Evolutionary conservation across 495 filamentous ascomycete genomes (phyloP).

Genomic region (Astrothelium macrocarpum): DNA sequence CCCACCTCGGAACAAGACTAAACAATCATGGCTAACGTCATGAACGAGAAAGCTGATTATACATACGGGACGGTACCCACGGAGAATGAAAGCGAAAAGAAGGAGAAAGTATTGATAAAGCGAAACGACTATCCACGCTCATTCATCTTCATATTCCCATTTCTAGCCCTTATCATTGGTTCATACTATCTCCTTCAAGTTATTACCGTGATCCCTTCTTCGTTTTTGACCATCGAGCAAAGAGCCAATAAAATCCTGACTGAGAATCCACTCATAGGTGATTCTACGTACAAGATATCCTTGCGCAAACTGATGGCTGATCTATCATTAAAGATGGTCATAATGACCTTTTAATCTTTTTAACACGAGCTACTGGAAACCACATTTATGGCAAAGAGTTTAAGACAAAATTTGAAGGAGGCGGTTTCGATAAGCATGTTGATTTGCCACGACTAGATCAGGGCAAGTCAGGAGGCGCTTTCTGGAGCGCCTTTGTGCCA

Average conservation of each 20-base stretch:
- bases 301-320: conserved; percentile 3
- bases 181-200: background rate
- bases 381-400: conserved; percentile 70
- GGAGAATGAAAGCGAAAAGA: background rate
- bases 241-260: conserved; percentile 45
- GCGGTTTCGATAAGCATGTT: conserved; percentile 59
- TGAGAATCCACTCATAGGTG: conserved; percentile 65
- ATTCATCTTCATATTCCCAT: background rate
- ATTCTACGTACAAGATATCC: conserved; percentile 33
- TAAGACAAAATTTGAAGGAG: conserved; percentile 55
- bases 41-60: background rate
- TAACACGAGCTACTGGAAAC: conserved; percentile 61
- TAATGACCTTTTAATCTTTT: conserved; percentile 71
- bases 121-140: background rate
- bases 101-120: background rate
- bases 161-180: background rate
- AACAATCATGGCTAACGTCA: background rate
- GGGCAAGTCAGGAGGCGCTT: conserved; percentile 61
- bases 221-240: conserved; percentile 3
- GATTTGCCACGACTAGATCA: conserved; percentile 59
- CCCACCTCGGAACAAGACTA: too few relatives aligned
- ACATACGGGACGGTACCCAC: background rate
- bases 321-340: conserved; percentile 61
- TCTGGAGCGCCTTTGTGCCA: conserved; percentile 81
- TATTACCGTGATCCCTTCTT: background rate